Base-by-base conservation (phyloP, 306 rosid species). In the Vigna mungo region DNA sequence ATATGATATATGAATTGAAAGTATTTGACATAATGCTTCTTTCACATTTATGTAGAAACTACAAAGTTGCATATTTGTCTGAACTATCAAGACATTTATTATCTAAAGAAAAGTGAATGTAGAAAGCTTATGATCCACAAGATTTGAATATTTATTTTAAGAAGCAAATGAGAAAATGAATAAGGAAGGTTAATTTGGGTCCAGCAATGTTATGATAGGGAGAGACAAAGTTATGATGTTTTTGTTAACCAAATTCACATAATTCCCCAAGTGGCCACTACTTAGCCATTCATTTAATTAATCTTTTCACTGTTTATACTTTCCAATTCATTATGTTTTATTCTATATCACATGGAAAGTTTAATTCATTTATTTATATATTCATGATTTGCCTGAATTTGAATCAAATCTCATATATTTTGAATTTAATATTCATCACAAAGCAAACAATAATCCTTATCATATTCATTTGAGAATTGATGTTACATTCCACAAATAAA, bases 51-150 rank as follows among this genome's bases (percentile, higher is more conserved):
- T 58, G 48, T 34, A 55, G 30, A 71, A 21, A 55, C 18, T 27
- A 59, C 65, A 21, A 62, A 16, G 27, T 56, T 56, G 16, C 54
- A 72, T 41, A 25, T 16, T 56, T 39, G 55, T 56, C 78, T 60
- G 60, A 60, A 46, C 27, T 17, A 27, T 63, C 15, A 37, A 36
- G 30, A 60, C 47, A 25, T 25, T 30, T 5, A 27, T 60, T 46
- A 46, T 44, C 58, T n/a, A 17, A 12, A 74, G 27, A 60, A 43
- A 18, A 60, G 47, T 2, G 7, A 46, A 13, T 2, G 36, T 20
- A 72, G 23, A 21, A 5, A 71, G 54, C 48, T 68, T 53, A 53
- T 54, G 32, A 70, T 70, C 62, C 25, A 10, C 62, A 51, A 51
- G 1, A 6, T 17, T 51, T 11, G 3, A 10, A 30, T 71, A 34